Conservation (phyloP, 352 stramenopile genomes). For the Globisporangium heterothallicum region DNA sequence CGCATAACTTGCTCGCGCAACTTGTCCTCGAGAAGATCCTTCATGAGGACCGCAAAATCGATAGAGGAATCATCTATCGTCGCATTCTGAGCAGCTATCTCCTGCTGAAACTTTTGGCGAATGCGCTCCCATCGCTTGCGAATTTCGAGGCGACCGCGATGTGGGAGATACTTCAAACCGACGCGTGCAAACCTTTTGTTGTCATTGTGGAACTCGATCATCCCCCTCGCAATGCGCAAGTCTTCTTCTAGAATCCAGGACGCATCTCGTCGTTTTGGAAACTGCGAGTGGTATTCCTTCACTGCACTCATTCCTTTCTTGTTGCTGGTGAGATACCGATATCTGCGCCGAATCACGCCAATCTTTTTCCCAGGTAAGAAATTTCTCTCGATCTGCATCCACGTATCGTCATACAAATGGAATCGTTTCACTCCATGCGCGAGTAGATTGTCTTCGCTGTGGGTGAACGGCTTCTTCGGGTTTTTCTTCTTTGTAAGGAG, state of each 20-base stretch:
- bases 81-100: conserved; percentile 21
- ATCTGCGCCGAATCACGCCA: conserved; percentile 48
- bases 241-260: conserved; percentile 80
- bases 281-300: conserved; percentile 51
- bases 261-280: conserved; percentile 26
- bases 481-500: conserved; percentile 37
- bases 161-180: conserved; percentile 48
- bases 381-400: conserved; percentile 52
- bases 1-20: conserved; percentile 23
- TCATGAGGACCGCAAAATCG: conserved; percentile 47
- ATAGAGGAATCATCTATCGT: conserved; percentile 32
- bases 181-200: conserved; percentile 59
- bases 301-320: conserved; percentile 55
- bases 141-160: conserved; percentile 62
- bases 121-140: conserved; percentile 60
- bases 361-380: conserved; percentile 59
- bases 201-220: conserved; percentile 61
- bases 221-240: conserved; percentile 60
- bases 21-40: conserved; percentile 49
- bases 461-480: conserved; percentile 45
- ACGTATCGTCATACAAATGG: conserved; percentile 40
- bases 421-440: conserved; percentile 66
- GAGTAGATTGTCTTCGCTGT: conserved; percentile 58
- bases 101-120: conserved; percentile 22
- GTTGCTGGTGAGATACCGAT: conserved; percentile 62